Evolutionary conservation across 73 alveolate species (phyloP), one percentile per base, ranked within the genome.

Genomic region (Paramecium octaurelia): DNA sequence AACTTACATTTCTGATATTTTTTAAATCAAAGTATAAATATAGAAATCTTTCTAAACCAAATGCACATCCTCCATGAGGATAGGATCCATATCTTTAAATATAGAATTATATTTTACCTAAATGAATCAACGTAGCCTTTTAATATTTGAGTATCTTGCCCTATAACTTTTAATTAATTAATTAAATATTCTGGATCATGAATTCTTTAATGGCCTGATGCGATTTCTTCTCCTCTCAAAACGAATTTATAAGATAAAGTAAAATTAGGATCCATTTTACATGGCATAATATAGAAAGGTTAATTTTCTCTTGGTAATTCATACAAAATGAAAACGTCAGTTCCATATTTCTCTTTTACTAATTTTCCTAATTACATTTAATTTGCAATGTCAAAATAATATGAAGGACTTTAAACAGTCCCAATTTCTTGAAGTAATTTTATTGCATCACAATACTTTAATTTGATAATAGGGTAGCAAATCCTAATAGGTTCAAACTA

Each of bases 41-140:
- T 58, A 99, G 99, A 14, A 99, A 99, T 92, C 99, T 97, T 93
- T 99, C 99, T 86, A 99, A 97, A 54, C 99, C 99, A 93, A 99
- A 96, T 27, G 99, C 99, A 85, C 99, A 98, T 70, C 99, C 99
- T 31, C 99, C 99, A 92, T 99, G 99, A 58, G 99, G 99, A 54
- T 96, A 98, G 36, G 99, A 99, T 64, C 99, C 99, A 77, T 91
- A 98, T 95, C 97, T 97, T 95, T 96, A 31, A 16, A 44, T 64
- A 31, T 23, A 31, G 10, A 31, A 64, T 31, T 27, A 29, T 64
- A 64, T 24, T 23, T 27, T 35, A 73, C 87, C 10, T 73, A 4
- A 73, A 73, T 2, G 89, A 58, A 42, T 68, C 54, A 38, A 87
- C 40, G 76, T 89, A 89, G 35, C 44, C 91, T 57, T 71, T 46